Percentiles rank a stretch among this genome's conserved stretches.
These are phyloP conservation scores for Claviceps fusiformis DNA, from an alignment of 2,329 filamentous ascomycete genomes.

Conservation along the genomic window DNA sequence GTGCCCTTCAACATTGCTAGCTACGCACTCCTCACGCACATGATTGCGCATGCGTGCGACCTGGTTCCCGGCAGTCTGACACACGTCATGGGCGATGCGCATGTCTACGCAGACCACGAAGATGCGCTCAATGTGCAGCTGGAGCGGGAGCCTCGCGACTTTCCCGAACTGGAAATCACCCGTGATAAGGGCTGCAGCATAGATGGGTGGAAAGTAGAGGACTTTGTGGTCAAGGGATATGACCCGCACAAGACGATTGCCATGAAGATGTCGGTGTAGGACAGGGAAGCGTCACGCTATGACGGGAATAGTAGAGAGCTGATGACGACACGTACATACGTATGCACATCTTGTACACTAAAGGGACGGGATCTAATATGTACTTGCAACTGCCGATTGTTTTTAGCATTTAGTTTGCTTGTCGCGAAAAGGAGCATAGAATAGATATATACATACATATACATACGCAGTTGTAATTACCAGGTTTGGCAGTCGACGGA, in stretches of 20 bases:
- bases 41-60: conserved; percentile 79
- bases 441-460: background rate
- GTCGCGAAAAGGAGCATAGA: background rate
- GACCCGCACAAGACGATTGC: conserved; percentile 81
- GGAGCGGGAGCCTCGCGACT: conserved; percentile 63
- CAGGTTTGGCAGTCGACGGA: background rate
- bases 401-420: background rate
- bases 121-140: conserved; percentile 76
- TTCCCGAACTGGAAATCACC: conserved; percentile 64
- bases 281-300: background rate
- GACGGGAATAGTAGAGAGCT: background rate
- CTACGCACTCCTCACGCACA: conserved; percentile 88
- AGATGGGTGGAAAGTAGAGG: conserved; percentile 80
- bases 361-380: background rate
- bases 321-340: background rate
- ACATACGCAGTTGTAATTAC: too few species aligned
- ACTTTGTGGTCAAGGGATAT: conserved; percentile 80
- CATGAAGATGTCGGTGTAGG: conserved; percentile 95
- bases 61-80: conserved; percentile 76
- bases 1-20: conserved; percentile 97
- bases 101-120: conserved; percentile 87
- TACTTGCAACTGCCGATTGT: background rate
- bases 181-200: conserved; percentile 59
- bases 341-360: too few species aligned
- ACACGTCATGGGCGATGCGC: conserved; percentile 96